Evolutionary conservation across 495 filamentous ascomycete species (phyloP), one percentile per base, ranked within the genome.

Genomic region (Sabuloglossum arenarium): DNA sequence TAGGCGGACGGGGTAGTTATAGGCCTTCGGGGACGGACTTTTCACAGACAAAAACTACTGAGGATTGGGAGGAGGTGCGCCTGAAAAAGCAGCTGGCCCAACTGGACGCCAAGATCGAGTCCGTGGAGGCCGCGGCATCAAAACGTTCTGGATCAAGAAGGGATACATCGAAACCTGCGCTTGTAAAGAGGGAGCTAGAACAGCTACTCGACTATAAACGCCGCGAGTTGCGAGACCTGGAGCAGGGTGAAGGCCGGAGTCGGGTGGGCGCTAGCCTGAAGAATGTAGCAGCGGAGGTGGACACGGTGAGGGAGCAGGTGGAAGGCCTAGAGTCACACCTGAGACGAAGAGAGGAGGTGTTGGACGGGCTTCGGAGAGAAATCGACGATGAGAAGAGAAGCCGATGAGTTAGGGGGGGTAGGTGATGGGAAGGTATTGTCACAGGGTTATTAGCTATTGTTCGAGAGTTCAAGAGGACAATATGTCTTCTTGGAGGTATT

Each of bases 61-160:
- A 79, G 55, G 88, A 94, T 59, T 96, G 91, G 91, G 93, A 98
- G 70, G 91, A 95, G 68, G 93, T 97, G 31, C 78, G 88, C 54
- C 75, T 98, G 51, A 88, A 90, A 69, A 86, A 89, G 63, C 89
- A 97, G 65, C 75, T 97, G 19, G 74, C 77, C 14, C 90, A 96
- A 62, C 69, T 98, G 47, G 89, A 98, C 62, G 73, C 79, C 31
- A 88, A 88, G 71, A 79, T 94, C 52, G 77, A 82, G 25, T 76
- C 81, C 43, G 81, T 90, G 2, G 85, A 87, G 62, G 75, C 76
- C 37, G 77, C 77, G 37, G 80, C 81, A 11, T 76, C 79, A 37
- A 67, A 67, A 54, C 70, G 74, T 49, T 63, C 76, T 30, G 69
- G 75, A 57, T 71, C 79, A 39, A 66, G 75, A 54, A 75, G 75